phyloP scores from a whole-genome alignment of 495 filamentous ascomycete genomes.

The Cenococcum geophilum region DNA sequence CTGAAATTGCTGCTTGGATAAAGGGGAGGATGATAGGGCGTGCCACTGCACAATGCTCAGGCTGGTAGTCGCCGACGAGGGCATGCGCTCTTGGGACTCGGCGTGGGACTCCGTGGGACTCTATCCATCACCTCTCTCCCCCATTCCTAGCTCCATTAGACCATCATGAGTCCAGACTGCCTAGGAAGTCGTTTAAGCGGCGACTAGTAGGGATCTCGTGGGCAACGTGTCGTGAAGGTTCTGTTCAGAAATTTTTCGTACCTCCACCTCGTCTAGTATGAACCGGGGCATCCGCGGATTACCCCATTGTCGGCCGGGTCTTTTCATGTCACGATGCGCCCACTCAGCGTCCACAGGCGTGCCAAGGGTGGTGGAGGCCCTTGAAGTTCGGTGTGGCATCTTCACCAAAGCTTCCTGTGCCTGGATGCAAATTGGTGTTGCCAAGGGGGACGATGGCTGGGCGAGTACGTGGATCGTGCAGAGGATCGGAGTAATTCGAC shows the following conservation, averaged over 20 bases:
- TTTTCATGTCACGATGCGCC: not conserved
- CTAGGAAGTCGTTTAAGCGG: not conserved
- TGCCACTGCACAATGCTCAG: not conserved
- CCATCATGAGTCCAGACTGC: not conserved
- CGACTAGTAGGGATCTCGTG: not conserved
- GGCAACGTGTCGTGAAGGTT: not conserved
- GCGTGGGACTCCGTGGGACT: not conserved
- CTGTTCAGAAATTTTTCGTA: not conserved
- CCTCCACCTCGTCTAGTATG: not conserved
- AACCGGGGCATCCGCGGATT: not conserved
- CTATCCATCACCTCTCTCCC: slow-evolving; percentile 4
- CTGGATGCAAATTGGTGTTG: not conserved
- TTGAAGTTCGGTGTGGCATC: not conserved
- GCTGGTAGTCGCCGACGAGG: not conserved
- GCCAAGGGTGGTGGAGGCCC: not conserved
- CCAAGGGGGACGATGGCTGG: not conserved
- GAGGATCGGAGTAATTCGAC: slow-evolving; percentile 17
- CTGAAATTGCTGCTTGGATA: slow-evolving; percentile 1
- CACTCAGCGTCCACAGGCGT: not conserved
- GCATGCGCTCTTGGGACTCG: not conserved
- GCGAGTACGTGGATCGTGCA: slow-evolving; percentile 7
- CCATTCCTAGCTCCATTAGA: not conserved
- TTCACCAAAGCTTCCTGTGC: not conserved
- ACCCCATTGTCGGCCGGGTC: not conserved
- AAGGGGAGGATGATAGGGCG: not conserved